A percentile compares a stretch with the other conserved stretches of the same genome.
Conservation (phyloP, 176 grass and related monocot species). For the Triticum turgidum region DNA sequence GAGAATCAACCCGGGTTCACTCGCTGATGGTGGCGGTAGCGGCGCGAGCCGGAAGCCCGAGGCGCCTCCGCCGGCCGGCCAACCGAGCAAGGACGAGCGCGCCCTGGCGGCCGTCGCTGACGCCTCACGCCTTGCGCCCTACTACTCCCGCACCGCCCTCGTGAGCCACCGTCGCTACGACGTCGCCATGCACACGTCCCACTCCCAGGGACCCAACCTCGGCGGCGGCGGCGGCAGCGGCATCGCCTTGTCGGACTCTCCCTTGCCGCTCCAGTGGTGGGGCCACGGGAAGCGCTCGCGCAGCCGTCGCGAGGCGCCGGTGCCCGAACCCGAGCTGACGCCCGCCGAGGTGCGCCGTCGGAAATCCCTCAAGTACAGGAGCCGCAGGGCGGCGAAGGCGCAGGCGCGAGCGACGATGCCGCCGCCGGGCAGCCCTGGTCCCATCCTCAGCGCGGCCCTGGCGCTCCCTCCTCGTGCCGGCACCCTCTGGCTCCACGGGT, state of each 20-base stretch:
- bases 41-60: slow-evolving; percentile 22
- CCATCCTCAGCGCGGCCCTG: slow-evolving; percentile 29
- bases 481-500: background rate
- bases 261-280: no score
- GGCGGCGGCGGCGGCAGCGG: background rate
- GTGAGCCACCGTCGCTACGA: background rate
- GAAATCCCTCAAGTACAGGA: no score
- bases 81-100: slow-evolving; percentile 49
- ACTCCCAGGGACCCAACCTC: background rate
- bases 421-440: slow-evolving; percentile 38
- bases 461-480: slow-evolving; percentile 9
- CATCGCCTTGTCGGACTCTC: background rate
- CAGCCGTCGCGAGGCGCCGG: no score
- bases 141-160: slow-evolving; percentile 4
- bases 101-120: background rate
- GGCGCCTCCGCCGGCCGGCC: background rate
- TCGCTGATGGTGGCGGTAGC: slow-evolving; percentile 33
- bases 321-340: no score
- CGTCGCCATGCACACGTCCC: background rate
- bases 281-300: no score
- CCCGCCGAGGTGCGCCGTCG: no score
- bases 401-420: slow-evolving; percentile 38
- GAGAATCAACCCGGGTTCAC: slow-evolving; percentile 50
- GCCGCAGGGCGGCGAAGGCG: no score
- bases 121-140: slow-evolving; percentile 19